Conservation (phyloP, 2,329 filamentous ascomycete genomes). For the Botryotinia calthae region DNA sequence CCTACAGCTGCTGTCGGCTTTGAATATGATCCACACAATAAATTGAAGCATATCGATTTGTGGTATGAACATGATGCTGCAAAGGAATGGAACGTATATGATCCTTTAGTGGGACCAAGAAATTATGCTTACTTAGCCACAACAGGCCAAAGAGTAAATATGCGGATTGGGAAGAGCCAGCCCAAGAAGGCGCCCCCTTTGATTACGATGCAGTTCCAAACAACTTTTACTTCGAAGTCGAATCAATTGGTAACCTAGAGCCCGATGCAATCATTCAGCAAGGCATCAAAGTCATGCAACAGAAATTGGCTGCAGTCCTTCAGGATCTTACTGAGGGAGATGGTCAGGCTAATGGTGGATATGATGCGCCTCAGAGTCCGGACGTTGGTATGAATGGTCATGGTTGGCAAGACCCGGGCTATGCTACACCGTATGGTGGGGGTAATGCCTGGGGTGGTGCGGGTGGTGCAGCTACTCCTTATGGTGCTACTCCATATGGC, state of each 20-base stretch:
- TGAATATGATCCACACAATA: slow-evolving; percentile 98
- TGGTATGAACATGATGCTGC: slow-evolving; percentile 89
- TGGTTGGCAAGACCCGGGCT: slow-evolving; percentile 60
- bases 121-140: slow-evolving; percentile 25
- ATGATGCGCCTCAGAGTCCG: slow-evolving; percentile 62
- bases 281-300: slow-evolving; percentile 83
- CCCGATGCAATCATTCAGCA: slow-evolving; percentile 87
- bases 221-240: slow-evolving; percentile 91
- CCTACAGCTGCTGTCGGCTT: slow-evolving; percentile 90
- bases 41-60: slow-evolving; percentile 84
- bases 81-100: slow-evolving; percentile 71
- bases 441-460: slow-evolving; percentile 65
- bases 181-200: slow-evolving; percentile 80
- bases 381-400: slow-evolving; percentile 55
- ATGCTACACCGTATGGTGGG: slow-evolving; percentile 66
- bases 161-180: slow-evolving; percentile 73
- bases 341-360: slow-evolving; percentile 49
- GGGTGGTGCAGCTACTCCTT: slow-evolving; percentile 53
- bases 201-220: slow-evolving; percentile 84
- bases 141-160: slow-evolving; percentile 77
- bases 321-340: slow-evolving; percentile 58
- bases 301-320: slow-evolving; percentile 82
- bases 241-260: slow-evolving; percentile 81
- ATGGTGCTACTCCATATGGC: slow-evolving; percentile 62
- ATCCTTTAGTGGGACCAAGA: slow-evolving; percentile 5